These are phyloP conservation scores for Rhodotorula sp. DNA, from an alignment of 1,284 basidiomycete species.

Conservation along the genomic window DNA sequence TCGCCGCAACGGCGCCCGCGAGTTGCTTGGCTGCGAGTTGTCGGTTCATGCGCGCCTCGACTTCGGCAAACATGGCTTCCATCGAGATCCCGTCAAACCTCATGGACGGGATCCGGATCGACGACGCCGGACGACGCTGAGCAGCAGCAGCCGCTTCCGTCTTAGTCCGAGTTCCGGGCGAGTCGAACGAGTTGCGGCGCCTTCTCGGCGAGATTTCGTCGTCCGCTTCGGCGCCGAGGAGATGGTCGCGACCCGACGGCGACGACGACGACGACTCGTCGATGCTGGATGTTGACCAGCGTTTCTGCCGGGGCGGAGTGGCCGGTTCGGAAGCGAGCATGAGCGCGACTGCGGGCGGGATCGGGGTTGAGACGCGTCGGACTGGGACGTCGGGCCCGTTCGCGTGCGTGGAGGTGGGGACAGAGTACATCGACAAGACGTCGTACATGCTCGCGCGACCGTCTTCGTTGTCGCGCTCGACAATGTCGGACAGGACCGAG, in stretches of 20 bases:
- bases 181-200: slow-evolving; percentile 6
- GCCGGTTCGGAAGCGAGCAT: slow-evolving; percentile 33
- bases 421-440: not conserved
- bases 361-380: slow-evolving; percentile 34
- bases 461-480: slow-evolving; percentile 28
- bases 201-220: slow-evolving; percentile 36
- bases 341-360: slow-evolving; percentile 20
- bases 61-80: slow-evolving; percentile 41
- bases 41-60: slow-evolving; percentile 36
- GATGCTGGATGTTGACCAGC: slow-evolving; percentile 23
- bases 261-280: not conserved
- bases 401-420: too few species aligned
- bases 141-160: not conserved
- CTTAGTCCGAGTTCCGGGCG: not conserved
- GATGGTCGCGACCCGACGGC: too few species aligned
- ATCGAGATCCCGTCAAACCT: slow-evolving; percentile 43
- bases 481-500: slow-evolving; percentile 15
- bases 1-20: not conserved
- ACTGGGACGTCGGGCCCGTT: not conserved
- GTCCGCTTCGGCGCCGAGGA: slow-evolving; percentile 20
- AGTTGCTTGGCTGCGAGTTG: slow-evolving; percentile 2
- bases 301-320: slow-evolving; percentile 36
- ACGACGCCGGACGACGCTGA: not conserved
- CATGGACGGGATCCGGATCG: slow-evolving; percentile 39
- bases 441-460: slow-evolving; percentile 10